Percentiles rank a stretch among this genome's conserved stretches.
Evolutionary conservation across 2,329 filamentous ascomycete species (phyloP).

Genomic region (Fusarium agapanthi): DNA sequence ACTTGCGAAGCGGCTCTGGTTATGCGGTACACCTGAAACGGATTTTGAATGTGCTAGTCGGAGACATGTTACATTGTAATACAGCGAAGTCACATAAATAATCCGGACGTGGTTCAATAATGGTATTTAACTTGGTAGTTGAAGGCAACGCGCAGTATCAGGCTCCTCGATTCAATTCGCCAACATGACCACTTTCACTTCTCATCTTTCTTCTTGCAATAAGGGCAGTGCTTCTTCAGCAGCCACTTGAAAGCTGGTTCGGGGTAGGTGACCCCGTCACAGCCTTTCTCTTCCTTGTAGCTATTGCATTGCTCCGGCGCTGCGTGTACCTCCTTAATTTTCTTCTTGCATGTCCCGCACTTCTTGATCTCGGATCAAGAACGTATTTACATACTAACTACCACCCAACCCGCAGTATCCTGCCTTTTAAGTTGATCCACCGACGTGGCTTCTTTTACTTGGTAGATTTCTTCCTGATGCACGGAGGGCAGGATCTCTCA

Average conservation of each 20-base stretch:
- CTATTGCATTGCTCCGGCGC: accelerated
- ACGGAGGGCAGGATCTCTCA: not conserved
- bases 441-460: not conserved
- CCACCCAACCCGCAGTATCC: accelerated
- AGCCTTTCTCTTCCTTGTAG: not conserved
- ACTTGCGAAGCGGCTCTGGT: no score
- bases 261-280: accelerated
- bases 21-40: not conserved
- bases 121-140: not conserved
- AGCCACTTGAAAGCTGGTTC: not conserved
- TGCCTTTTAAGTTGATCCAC: accelerated
- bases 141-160: no score
- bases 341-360: not conserved
- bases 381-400: not conserved
- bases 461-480: not conserved
- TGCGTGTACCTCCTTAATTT: not conserved
- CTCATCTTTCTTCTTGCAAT: not conserved
- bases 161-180: no score
- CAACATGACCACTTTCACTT: not conserved
- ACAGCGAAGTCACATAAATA: not conserved
- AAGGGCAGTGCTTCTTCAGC: accelerated
- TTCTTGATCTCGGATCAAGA: not conserved
- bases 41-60: accelerated
- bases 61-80: not conserved
- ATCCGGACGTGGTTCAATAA: not conserved